Evolutionary conservation across 306 rosid species (phyloP), one percentile per base, ranked within the genome.

Genomic region (Fragaria vesca): DNA sequence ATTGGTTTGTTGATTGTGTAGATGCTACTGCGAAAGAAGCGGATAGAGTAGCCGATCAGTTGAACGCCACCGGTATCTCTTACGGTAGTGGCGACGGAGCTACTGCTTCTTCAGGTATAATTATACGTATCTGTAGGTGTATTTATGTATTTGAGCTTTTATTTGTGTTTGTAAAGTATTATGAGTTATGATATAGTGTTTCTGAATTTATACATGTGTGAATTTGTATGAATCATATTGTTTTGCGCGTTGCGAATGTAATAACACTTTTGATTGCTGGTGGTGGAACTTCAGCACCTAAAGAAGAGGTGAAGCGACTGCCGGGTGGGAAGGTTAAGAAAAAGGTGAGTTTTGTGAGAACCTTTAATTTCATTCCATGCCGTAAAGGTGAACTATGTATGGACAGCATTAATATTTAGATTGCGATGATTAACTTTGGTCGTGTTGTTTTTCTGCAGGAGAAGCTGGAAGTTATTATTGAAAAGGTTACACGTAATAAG

Each of bases 281-380:
- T 9, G 72, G 48, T 45, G 70, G 58, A 86, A 78, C 70, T 89
- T 67, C 81, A 86, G 93, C 92, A 26, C 74, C 86, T 21, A 96
- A 91, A 78, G 98, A 90, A 81, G 98, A 90, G 75, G 98, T 91
- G 63, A 96, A 90, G 78, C 98, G 98, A 71, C 98, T 96, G 81
- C 99, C 99, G 69, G 99, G 99, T 76, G 98, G 99, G 74, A 96
- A 96, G 96, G 88, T 93, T 79, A 96, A 96, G 98, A 96, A 96
- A 80, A 96, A 93, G 88, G 99, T 86, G 75, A 62, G 84, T n/a
- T 68, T 21, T 24, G 50, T 58, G 46, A 50, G 42, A 57, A 24
- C 55, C 16, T 66, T 69, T 67, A 2, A 16, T 52, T 8, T 26
- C 34, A 16, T 52, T 8, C 38, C 34, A 55, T 82, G 21, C 9